Conservation (phyloP, 2,329 filamentous ascomycete genomes). For the Stachybotrys echinatus region DNA sequence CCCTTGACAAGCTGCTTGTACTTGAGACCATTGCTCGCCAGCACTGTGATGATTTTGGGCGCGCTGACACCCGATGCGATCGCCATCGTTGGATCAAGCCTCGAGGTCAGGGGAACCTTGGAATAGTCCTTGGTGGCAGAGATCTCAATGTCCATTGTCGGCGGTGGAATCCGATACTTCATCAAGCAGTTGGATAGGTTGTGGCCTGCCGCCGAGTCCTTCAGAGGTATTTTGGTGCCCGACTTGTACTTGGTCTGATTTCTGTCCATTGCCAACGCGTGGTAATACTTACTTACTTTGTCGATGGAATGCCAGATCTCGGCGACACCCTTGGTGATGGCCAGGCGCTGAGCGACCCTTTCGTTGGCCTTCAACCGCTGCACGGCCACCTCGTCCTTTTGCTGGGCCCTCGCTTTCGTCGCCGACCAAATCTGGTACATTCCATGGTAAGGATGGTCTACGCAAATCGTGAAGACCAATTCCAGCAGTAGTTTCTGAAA, state of each 20-base stretch:
- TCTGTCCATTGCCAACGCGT: constrained; percentile 58
- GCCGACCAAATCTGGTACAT: constrained; percentile 96
- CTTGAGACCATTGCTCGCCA: constrained; percentile 69
- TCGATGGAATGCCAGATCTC: constrained; percentile 67
- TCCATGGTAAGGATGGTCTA: constrained; percentile 91
- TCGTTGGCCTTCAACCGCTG: constrained; percentile 71
- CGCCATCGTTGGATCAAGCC: constrained; percentile 69
- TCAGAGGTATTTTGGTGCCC: constrained; percentile 59
- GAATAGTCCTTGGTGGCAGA: constrained; percentile 70
- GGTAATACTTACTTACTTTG: constrained; percentile 64
- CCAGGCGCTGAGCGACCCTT: constrained; percentile 58
- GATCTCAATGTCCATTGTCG: constrained; percentile 80
- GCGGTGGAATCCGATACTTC: constrained; percentile 72
- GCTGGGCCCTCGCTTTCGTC: constrained; percentile 61
- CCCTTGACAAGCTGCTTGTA: constrained; percentile 95
- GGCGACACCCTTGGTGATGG: constrained; percentile 42
- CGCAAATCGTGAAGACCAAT: constrained; percentile 78
- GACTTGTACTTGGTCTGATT: constrained; percentile 62
- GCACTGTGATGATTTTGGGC: constrained; percentile 84
- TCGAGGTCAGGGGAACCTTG: constrained; percentile 65
- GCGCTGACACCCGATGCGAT: constrained; percentile 89
- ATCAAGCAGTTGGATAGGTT: constrained; percentile 58
- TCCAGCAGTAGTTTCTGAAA: constrained; percentile 75
- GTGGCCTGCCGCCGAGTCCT: constrained; percentile 57
- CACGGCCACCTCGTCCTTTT: constrained; percentile 68